These are phyloP conservation scores for Aureobasidium sp. DNA, from an alignment of 2,329 filamentous ascomycete species.

Conservation along the genomic window DNA sequence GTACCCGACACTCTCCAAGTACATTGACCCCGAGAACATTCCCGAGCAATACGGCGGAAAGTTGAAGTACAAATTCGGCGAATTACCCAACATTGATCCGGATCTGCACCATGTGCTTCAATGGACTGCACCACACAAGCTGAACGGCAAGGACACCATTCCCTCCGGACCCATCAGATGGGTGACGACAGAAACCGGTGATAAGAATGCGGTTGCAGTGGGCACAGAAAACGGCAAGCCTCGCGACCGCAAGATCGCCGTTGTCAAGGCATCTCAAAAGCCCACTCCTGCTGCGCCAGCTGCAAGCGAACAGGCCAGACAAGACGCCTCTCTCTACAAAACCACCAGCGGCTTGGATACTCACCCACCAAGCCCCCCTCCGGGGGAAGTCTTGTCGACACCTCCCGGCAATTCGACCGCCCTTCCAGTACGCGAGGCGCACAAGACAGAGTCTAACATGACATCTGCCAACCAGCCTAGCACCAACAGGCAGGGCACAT, in stretches of 20 bases:
- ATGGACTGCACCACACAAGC: slow-evolving; percentile 32
- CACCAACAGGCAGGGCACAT: slow-evolving; percentile 33
- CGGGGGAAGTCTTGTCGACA: not conserved
- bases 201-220: slow-evolving; percentile 40
- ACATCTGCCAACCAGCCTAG: not conserved
- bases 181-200: slow-evolving; percentile 34
- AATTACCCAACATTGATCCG: slow-evolving; percentile 64
- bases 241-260: slow-evolving; percentile 35
- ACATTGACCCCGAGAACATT: slow-evolving; percentile 76
- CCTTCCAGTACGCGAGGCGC: slow-evolving; percentile 23
- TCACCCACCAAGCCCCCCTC: slow-evolving; percentile 22
- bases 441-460: not conserved
- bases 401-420: slow-evolving; percentile 10
- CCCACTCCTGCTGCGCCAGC: not conserved
- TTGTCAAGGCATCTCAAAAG: slow-evolving; percentile 23
- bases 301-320: not conserved
- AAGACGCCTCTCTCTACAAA: slow-evolving; percentile 10
- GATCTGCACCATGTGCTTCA: slow-evolving; percentile 36
- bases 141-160: slow-evolving; percentile 33
- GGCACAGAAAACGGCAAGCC: slow-evolving; percentile 38
- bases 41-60: slow-evolving; percentile 85
- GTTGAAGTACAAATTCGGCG: slow-evolving; percentile 74
- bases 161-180: slow-evolving; percentile 44
- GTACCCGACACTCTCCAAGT: slow-evolving; percentile 66
- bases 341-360: slow-evolving; percentile 22